Evolutionary conservation across 106 monocot species (phyloP).

Genomic region (Dendrobium huoshanense): DNA sequence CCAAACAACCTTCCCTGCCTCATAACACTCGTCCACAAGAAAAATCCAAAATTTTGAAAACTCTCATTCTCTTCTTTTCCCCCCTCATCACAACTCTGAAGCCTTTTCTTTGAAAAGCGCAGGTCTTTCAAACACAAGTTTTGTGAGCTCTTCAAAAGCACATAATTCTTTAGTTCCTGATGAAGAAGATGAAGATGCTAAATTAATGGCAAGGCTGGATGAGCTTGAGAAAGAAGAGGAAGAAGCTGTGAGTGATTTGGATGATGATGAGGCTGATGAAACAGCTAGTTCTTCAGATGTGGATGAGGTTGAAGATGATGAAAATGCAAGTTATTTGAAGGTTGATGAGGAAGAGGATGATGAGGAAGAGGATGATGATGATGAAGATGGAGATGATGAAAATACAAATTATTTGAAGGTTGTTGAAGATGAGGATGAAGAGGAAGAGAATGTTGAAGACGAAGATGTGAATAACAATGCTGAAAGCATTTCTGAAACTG

Average conservation of each 20-base stretch:
- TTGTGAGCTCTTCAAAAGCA: background rate
- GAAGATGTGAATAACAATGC: background rate
- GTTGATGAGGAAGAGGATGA: constrained; percentile 12
- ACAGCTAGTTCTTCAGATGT: background rate
- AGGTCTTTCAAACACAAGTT: background rate
- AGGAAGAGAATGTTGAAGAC: background rate
- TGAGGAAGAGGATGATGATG: constrained; percentile 9
- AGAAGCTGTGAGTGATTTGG: constrained; percentile 35
- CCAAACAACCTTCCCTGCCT: background rate
- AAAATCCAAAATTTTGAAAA: background rate
- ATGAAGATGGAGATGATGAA: constrained; percentile 21
- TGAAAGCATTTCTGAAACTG: background rate
- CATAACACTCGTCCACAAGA: background rate
- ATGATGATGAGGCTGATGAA: constrained; percentile 28
- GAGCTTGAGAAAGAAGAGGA: constrained; percentile 81
- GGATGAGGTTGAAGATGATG: constrained; percentile 21
- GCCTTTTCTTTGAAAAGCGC: background rate
- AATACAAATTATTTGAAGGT: background rate
- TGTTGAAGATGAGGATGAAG: background rate
- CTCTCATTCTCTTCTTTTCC: background rate
- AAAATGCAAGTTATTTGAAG: background rate
- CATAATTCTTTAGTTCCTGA: constrained; percentile 13
- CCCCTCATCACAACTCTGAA: background rate
- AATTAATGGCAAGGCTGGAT: constrained; percentile 62
- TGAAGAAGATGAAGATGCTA: constrained; percentile 54